phyloP scores from a whole-genome alignment of 1,139 yeast species.

The Sugiyamaella novakii region DNA sequence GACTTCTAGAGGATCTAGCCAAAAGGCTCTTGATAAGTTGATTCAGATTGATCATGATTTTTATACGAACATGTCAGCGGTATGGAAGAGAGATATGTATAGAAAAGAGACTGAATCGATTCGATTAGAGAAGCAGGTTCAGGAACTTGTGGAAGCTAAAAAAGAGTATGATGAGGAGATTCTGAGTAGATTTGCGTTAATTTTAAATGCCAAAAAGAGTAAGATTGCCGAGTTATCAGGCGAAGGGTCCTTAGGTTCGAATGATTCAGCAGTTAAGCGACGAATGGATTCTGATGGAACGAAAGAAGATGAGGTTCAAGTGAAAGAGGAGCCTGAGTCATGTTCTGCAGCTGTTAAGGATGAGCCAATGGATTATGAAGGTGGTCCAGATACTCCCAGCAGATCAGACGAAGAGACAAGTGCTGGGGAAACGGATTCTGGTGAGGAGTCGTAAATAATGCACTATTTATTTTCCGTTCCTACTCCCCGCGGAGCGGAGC shows the following conservation, averaged over 20 bases:
- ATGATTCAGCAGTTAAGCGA: background rate
- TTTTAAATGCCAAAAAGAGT: slow-evolving; percentile 27
- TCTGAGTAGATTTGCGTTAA: slow-evolving; percentile 20
- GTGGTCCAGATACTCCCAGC: slow-evolving; percentile 1
- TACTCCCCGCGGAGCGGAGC: slow-evolving; percentile 1
- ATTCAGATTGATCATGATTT: slow-evolving; percentile 4
- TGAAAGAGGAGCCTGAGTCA: slow-evolving; percentile 1
- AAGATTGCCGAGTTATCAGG: slow-evolving; percentile 23
- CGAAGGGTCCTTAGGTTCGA: background rate
- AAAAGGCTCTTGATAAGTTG: slow-evolving; percentile 10
- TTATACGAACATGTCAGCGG: background rate
- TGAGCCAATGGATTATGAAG: slow-evolving; percentile 1
- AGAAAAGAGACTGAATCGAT: slow-evolving; percentile 1
- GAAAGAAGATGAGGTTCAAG: too few species aligned
- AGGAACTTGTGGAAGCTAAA: slow-evolving; percentile 25
- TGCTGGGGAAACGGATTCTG: slow-evolving; percentile 11
- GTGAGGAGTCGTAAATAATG: too few species aligned
- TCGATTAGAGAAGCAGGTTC: slow-evolving; percentile 20
- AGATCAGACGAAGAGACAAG: slow-evolving; percentile 6
- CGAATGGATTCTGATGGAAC: background rate
- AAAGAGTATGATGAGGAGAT: slow-evolving; percentile 23
- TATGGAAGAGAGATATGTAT: slow-evolving; percentile 8
- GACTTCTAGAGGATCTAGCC: slow-evolving; percentile 4
- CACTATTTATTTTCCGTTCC: too few species aligned
- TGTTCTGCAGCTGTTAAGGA: background rate